Evolutionary conservation across 1,284 basidiomycete genomes (phyloP).

Genomic region (Grifola frondosa): DNA sequence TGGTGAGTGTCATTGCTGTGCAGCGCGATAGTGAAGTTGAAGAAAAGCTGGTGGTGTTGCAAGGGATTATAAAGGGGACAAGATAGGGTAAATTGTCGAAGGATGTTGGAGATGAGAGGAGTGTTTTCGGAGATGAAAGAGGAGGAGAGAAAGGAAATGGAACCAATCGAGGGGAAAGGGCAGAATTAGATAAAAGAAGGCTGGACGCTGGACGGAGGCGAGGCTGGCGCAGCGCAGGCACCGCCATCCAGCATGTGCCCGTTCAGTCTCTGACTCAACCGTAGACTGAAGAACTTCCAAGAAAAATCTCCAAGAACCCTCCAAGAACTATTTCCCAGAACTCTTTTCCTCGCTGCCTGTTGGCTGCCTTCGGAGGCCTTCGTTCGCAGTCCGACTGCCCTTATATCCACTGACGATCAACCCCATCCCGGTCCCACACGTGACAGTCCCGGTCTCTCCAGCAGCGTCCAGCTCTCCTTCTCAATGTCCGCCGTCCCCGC

Average conservation of each 20-base stretch:
- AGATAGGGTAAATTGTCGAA: conserved; percentile 1
- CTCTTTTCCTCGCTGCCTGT: no score
- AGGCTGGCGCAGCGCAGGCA: neutral
- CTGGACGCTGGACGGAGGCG: no score
- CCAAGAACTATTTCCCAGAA: no score
- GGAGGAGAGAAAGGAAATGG: neutral
- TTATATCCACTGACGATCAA: no score
- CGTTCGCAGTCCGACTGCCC: no score
- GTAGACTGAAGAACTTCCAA: no score
- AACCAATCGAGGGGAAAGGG: no score
- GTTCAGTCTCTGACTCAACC: no score
- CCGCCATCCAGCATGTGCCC: no score
- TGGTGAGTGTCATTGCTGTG: conserved; percentile 27
- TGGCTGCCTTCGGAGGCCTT: no score
- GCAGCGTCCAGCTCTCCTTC: neutral
- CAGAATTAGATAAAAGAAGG: no score
- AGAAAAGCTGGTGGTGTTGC: neutral
- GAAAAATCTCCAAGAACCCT: no score
- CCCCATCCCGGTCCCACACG: neutral
- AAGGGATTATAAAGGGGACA: conserved; percentile 3
- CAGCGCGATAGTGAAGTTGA: neutral
- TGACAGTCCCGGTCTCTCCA: neutral
- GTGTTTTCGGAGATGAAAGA: conserved; percentile 2
- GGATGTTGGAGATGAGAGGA: conserved; percentile 2
- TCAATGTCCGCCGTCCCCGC: neutral